Evolutionary conservation across 2,329 filamentous ascomycete genomes (phyloP).

Genomic region (Hirsutella minnesotensis): DNA sequence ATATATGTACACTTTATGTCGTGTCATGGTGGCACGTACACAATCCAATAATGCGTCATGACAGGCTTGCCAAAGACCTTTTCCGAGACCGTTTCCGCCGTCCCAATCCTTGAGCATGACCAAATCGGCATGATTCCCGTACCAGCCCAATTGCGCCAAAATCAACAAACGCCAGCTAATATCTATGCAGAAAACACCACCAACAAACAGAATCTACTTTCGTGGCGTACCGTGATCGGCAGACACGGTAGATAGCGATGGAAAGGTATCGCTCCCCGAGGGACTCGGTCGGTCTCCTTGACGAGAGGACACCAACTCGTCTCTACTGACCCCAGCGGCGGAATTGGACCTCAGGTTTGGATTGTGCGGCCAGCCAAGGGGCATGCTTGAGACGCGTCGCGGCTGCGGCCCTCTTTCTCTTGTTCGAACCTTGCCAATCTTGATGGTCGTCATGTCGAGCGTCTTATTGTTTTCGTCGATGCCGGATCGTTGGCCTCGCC

Average conservation of each 20-base stretch:
- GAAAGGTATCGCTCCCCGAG: not conserved
- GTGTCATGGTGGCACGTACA: too few species aligned
- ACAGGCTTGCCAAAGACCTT: too few species aligned
- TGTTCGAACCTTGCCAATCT: conserved; percentile 10
- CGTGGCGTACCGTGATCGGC: not conserved
- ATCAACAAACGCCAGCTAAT: too few species aligned
- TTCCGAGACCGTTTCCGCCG: too few species aligned
- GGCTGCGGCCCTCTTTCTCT: conserved; percentile 7
- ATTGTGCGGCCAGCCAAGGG: conserved; percentile 24
- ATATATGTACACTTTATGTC: too few species aligned
- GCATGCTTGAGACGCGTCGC: conserved; percentile 22
- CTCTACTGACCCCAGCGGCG: conserved; percentile 1
- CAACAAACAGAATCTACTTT: not conserved
- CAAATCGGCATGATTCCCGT: too few species aligned
- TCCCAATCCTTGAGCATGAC: too few species aligned
- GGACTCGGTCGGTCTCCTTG: not conserved
- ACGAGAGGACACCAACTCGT: not conserved
- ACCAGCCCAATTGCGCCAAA: too few species aligned
- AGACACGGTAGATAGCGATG: not conserved
- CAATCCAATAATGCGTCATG: too few species aligned
- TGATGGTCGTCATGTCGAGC: conserved; percentile 6
- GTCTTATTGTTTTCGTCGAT: conserved; percentile 10
- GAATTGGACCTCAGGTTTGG: conserved; percentile 11
- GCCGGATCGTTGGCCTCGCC: conserved; percentile 11
- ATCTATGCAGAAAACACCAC: not conserved